Evolutionary conservation across 2,329 filamentous ascomycete species (phyloP).

Genomic region (Penicillium vulpinum): DNA sequence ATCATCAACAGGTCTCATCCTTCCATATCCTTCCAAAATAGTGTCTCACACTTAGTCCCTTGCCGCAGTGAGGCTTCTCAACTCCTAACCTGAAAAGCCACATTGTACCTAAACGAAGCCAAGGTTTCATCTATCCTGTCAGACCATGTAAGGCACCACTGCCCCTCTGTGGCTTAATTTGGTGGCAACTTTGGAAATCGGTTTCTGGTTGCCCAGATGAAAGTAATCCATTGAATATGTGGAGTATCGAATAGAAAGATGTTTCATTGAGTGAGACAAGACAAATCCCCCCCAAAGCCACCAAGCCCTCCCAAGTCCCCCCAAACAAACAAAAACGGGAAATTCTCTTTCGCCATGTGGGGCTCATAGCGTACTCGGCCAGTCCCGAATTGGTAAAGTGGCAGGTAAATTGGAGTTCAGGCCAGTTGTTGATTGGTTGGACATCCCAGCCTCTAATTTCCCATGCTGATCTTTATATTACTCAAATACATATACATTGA

Average conservation of each 20-base stretch:
- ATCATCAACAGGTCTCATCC: not conserved
- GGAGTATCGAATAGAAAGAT: not conserved
- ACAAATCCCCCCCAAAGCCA: not conserved
- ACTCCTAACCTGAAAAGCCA: slow-evolving; percentile 6
- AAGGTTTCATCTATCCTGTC: slow-evolving; percentile 6
- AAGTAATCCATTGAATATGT: not conserved
- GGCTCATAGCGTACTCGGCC: slow-evolving; percentile 4
- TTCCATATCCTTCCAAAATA: slow-evolving; percentile 6
- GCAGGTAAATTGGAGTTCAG: not conserved
- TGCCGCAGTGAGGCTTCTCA: slow-evolving; percentile 7
- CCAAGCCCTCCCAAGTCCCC: too few relatives aligned
- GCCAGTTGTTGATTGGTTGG: not conserved
- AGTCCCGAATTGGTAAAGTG: slow-evolving; percentile 13
- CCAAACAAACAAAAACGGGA: slow-evolving; percentile 15
- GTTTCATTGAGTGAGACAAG: not conserved
- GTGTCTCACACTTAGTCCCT: too few relatives aligned
- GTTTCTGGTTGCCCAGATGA: not conserved
- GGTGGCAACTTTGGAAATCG: not conserved
- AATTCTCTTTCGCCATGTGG: slow-evolving; percentile 21
- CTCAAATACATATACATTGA: too few relatives aligned
- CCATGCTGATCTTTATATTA: slow-evolving; percentile 21
- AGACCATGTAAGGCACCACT: slow-evolving; percentile 5
- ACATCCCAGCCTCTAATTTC: slow-evolving; percentile 20
- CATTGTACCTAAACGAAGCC: not conserved
- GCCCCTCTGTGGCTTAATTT: slow-evolving; percentile 4